Conservation (phyloP, 257 asterid species). For the Fraxinus quadrangulata region DNA sequence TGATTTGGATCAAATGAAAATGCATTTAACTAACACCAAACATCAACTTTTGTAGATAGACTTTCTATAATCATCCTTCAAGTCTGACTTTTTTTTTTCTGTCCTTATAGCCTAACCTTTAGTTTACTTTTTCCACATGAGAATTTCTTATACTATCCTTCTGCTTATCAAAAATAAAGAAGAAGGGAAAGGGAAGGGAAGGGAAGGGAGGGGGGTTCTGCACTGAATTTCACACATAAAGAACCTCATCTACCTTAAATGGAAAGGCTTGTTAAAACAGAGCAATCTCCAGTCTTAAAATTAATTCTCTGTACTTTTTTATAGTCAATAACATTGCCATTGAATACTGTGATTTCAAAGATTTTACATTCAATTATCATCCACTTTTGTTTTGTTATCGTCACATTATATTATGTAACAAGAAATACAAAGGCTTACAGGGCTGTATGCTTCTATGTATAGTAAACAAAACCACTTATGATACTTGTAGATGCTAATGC, state of each 20-base stretch:
- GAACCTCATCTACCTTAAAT: slow-evolving; percentile 1
- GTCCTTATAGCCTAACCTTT: background rate
- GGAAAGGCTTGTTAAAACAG: background rate
- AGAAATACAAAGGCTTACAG: background rate
- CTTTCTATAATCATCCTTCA: background rate
- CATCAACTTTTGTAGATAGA: background rate
- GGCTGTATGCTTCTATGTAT: background rate
- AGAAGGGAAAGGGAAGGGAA: background rate
- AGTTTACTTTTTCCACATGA: background rate
- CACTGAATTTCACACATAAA: background rate
- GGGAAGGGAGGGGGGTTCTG: background rate
- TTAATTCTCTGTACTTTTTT: background rate
- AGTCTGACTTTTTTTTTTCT: background rate
- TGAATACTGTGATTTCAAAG: background rate
- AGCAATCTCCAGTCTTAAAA: background rate
- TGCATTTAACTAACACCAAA: background rate
- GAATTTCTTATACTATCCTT: background rate
- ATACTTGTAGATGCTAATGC: background rate
- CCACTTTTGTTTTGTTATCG: background rate
- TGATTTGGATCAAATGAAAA: background rate
- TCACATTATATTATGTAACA: background rate
- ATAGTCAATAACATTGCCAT: background rate
- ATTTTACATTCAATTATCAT: background rate
- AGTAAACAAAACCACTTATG: background rate
- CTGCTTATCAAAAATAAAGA: background rate